Percentiles rank a stretch among this genome's conserved stretches.
Conservation (phyloP, 2,329 filamentous ascomycete genomes). For the Trichophyton mentagrophytes region DNA sequence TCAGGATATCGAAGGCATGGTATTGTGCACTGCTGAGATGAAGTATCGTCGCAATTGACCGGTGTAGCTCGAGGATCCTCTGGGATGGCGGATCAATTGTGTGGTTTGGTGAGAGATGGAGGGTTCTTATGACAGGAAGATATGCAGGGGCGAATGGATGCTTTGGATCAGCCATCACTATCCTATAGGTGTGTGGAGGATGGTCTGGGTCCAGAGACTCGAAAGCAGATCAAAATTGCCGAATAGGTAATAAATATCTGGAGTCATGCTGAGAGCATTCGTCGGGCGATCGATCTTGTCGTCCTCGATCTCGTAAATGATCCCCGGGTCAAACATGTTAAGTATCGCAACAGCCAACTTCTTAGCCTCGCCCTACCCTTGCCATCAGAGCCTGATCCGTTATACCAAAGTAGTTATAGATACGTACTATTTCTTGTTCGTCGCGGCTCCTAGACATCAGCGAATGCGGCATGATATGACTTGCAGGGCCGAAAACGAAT, state of each 20-base stretch:
- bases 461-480: too few species aligned
- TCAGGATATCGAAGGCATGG: too few species aligned
- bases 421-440: too few species aligned
- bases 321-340: slow-evolving; percentile 32
- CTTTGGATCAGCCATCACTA: slow-evolving; percentile 2
- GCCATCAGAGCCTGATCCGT: too few species aligned
- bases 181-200: slow-evolving; percentile 11
- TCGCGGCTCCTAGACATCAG: too few species aligned
- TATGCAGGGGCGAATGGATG: neutral
- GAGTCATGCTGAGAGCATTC: slow-evolving; percentile 30
- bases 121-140: slow-evolving; percentile 11
- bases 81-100: slow-evolving; percentile 20
- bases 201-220: slow-evolving; percentile 1
- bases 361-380: slow-evolving; percentile 11
- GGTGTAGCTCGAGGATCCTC: slow-evolving; percentile 14
- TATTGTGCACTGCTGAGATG: slow-evolving; percentile 14
- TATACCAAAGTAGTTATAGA: too few species aligned
- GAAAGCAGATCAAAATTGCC: slow-evolving; percentile 9
- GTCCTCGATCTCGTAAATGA: slow-evolving; percentile 28
- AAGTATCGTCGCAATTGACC: slow-evolving; percentile 14
- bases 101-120: slow-evolving; percentile 16
- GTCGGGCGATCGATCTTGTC: slow-evolving; percentile 29
- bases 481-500: too few species aligned
- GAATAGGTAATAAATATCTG: slow-evolving; percentile 15
- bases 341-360: slow-evolving; percentile 27